Evolutionary conservation across 768 basidiomycete species (phyloP), one percentile per base, ranked within the genome.

Genomic region (Mrakia blollopis): DNA sequence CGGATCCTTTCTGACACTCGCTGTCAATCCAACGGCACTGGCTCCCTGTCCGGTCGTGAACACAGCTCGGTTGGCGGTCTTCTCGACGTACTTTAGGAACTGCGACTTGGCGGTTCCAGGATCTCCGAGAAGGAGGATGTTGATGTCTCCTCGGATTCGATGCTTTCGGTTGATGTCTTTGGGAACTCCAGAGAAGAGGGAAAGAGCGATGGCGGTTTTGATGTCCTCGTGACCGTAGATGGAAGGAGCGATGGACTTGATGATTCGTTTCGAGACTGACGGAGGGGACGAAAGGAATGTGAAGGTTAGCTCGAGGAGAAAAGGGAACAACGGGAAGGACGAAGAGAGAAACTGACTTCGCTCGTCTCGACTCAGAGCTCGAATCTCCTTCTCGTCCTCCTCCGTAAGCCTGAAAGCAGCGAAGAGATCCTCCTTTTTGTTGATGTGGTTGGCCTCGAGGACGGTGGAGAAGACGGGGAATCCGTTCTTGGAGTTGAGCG

Each of bases 181-280:
- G 3, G 92, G 82, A 1, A 98, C 90, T 67, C 97, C 97, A 16
- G 94, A 91, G 79, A 99, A 98, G 52, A 99, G 89, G 0, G 94
- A 94, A 71, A 99, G 88, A 0, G 97, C 95, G 79, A 99, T 86
- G 41, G 94, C 97, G 0, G 96, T 97, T 85, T 98, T 98, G 87
- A 99, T 98, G 83, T 98, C 92, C 83, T 98, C 97, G 83, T 99
- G 97, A 5, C 97, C 97, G 80, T 98, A 99, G 84, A 99, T 98
- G 52, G 94, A 97, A 0, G 97, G 97, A 3, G 97, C 97, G 76
- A 99, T 97, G 18, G 94, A 97, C 84, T 99, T 99, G 86, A 98
- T 89, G 83, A 99, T 96, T 35, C 97, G 91, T 84, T 97, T 98
- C 79, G 93, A 89, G 80, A 99, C 77, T 78, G 71, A 6, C 0